phyloP scores from a whole-genome alignment of 192 early-diverging fungal species.

The Podila epigama region DNA sequence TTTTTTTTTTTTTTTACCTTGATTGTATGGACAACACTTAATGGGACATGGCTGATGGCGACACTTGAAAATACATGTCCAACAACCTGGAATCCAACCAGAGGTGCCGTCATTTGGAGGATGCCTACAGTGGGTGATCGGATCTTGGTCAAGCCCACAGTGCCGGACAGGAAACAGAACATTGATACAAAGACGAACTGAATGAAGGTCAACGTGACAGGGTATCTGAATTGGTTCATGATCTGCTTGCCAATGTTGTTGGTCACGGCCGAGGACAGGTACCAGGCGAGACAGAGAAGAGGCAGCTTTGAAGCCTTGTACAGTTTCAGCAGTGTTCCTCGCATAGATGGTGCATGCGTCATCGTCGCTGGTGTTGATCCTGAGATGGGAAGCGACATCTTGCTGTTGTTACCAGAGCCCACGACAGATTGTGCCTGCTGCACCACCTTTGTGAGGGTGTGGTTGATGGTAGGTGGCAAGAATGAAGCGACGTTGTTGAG shows the following conservation, averaged over 20 bases:
- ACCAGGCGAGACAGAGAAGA: slow-evolving; percentile 80
- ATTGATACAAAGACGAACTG: slow-evolving; percentile 84
- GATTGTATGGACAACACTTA: slow-evolving; percentile 88
- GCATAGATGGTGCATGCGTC: slow-evolving; percentile 6
- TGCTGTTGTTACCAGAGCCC: slow-evolving; percentile 6
- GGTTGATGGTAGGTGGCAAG: slow-evolving; percentile 33
- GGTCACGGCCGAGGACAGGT: slow-evolving; percentile 81
- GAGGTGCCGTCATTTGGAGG: slow-evolving; percentile 68
- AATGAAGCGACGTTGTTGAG: slow-evolving; percentile 23
- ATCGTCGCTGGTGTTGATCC: slow-evolving; percentile 2
- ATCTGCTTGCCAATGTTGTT: slow-evolving; percentile 87
- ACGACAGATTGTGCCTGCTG: slow-evolving; percentile 21
- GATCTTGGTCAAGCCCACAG: slow-evolving; percentile 56
- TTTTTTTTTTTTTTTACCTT: slow-evolving; percentile 66
- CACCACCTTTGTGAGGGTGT: slow-evolving; percentile 28
- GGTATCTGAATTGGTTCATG: slow-evolving; percentile 77
- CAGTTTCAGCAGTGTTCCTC: slow-evolving; percentile 18
- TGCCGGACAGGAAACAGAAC: slow-evolving; percentile 59
- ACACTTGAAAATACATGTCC: slow-evolving; percentile 84
- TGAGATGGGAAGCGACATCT: slow-evolving; percentile 24
- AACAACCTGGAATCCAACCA: slow-evolving; percentile 82
- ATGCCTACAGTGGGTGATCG: slow-evolving; percentile 60
- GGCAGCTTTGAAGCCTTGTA: slow-evolving; percentile 65
- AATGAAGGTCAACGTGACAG: slow-evolving; percentile 82
- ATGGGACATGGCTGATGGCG: slow-evolving; percentile 80